Conservation (phyloP, 306 rosid species). For the Vicia villosa region DNA sequence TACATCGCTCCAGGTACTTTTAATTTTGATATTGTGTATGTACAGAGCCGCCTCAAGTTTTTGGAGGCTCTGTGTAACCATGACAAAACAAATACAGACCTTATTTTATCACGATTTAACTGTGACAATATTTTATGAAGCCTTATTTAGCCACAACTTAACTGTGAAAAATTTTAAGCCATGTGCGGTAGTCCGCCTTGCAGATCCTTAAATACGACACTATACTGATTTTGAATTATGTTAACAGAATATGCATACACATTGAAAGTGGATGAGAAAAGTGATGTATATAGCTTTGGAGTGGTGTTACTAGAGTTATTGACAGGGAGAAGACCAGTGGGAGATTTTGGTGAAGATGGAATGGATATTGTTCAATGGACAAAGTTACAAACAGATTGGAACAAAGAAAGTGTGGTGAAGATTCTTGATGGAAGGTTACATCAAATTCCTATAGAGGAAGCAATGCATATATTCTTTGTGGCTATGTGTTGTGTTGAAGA, state of each 20-base stretch:
- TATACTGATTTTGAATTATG: slow-evolving; percentile 17
- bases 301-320: slow-evolving; percentile 79
- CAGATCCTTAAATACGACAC: no score
- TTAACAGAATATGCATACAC: slow-evolving; percentile 84
- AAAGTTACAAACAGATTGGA: slow-evolving; percentile 63
- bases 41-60: no score
- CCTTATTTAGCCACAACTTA: no score
- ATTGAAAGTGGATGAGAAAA: slow-evolving; percentile 78
- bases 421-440: slow-evolving; percentile 62
- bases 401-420: slow-evolving; percentile 61
- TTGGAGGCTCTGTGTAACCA: no score
- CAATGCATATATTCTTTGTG: slow-evolving; percentile 76
- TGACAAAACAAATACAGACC: no score
- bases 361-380: slow-evolving; percentile 90
- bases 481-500: slow-evolving; percentile 86
- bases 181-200: no score
- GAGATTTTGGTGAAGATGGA: slow-evolving; percentile 86
- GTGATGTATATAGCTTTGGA: slow-evolving; percentile 89
- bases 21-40: background rate
- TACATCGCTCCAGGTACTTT: slow-evolving; percentile 92
- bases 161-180: no score
- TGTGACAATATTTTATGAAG: no score
- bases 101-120: no score
- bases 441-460: slow-evolving; percentile 64
- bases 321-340: slow-evolving; percentile 76